Evolutionary conservation across 75 land plant genomes (phyloP), one percentile per base, ranked within the genome.

Genomic region (Cryptomeria japonica): DNA sequence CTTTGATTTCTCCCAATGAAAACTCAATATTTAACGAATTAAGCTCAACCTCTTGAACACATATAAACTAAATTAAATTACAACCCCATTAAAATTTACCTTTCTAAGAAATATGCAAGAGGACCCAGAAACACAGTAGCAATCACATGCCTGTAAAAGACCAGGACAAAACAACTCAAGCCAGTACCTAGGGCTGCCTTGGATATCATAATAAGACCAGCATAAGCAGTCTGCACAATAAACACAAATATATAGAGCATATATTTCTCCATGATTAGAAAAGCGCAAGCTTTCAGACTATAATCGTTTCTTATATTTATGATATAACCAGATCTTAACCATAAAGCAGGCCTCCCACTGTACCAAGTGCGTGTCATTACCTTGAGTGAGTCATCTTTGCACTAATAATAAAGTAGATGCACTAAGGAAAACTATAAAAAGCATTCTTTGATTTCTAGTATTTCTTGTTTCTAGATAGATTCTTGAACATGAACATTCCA

Each of bases 71-170:
- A n/a, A n/a, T n/a, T n/a, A n/a, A n/a, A n/a, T n/a, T n/a, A n/a
- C n/a, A n/a, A n/a, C n/a, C n/a, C n/a, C n/a, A n/a, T n/a, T n/a
- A n/a, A n/a, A 49, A 49, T 32, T 28, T 16, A 83, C 84, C 84
- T 83, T 44, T 83, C 84, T 18, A 36, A 5, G 36, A 83, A 83
- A 83, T 83, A 83, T 1, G 84, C 84, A 83, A 83, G 14, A 44
- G 84, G 84, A 42, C 36, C 44, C n/a, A 83, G 13, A 34, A 34
- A 7, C 31, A 83, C 49, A 37, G 84, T 83, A n/a, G 84, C 84
- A n/a, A 38, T 34, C 13, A 42, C 49, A 25, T 37, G 84, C 47
- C 84, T 83, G 41, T 83, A 83, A 28, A 14, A 31, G 32, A 83
- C 84, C n/a, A 14, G 41, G 10, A 83, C 84, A 34, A 41, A 83